Percentiles rank a stretch among this genome's conserved stretches.
These are phyloP conservation scores for Huiozyma sinensis DNA, from an alignment of 805 yeast genomes.

Conservation along the genomic window DNA sequence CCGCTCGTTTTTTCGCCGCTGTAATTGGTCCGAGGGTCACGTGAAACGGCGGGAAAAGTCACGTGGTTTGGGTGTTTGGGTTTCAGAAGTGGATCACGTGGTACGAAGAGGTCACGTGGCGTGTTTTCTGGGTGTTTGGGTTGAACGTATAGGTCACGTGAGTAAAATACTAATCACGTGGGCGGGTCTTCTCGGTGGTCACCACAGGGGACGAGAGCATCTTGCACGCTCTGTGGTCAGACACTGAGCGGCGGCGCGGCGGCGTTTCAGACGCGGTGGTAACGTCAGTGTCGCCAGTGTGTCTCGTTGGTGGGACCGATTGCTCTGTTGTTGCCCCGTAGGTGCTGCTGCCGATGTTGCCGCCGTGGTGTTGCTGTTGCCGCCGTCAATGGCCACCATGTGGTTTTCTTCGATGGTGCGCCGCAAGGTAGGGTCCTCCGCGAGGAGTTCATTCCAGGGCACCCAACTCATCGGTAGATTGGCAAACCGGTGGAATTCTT, in stretches of 20 bases:
- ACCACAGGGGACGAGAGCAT: not conserved
- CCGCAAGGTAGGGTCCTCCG: not conserved
- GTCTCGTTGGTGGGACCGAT: too few relatives aligned
- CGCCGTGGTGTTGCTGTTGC: not conserved
- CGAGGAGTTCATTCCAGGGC: conserved; percentile 8
- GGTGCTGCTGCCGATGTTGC: not conserved
- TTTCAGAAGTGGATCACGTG: too few relatives aligned
- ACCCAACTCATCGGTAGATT: conserved; percentile 25
- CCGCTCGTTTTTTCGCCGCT: too few relatives aligned
- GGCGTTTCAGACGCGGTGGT: conserved; percentile 1
- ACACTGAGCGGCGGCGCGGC: not conserved
- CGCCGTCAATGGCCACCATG: not conserved
- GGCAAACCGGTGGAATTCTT: conserved; percentile 17
- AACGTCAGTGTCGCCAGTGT: not conserved
- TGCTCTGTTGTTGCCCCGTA: not conserved
- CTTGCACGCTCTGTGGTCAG: not conserved
- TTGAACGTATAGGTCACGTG: not conserved
- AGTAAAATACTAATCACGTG: not conserved
- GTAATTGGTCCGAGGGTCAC: too few relatives aligned
- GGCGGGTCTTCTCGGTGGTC: too few relatives aligned
- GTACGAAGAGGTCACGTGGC: too few relatives aligned
- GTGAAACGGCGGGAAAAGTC: too few relatives aligned
- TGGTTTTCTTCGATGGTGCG: not conserved
- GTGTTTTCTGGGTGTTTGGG: too few relatives aligned
- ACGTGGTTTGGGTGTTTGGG: too few relatives aligned